Evolutionary conservation across 257 asterid genomes (phyloP), one percentile per base, ranked within the genome.

Genomic region (Phtheirospermum japonicum): DNA sequence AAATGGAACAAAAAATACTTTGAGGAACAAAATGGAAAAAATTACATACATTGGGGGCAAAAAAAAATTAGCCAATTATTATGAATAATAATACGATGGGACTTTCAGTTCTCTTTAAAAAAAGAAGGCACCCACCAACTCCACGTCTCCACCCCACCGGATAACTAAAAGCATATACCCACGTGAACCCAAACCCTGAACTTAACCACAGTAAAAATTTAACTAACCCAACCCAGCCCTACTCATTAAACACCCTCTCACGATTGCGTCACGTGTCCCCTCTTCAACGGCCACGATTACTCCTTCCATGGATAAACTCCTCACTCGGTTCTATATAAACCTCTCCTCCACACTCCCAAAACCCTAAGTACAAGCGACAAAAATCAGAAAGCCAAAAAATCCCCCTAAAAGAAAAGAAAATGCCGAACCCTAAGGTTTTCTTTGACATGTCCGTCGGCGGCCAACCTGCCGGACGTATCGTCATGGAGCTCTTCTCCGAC

Each of bases 391-490:
- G 34, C 7, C 6, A 5, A 28, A 1, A 6, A 36, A 14, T 26
- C 39, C 30, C n/a, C 4, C 1, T n/a, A 13, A 7, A 43, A 9
- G 16, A 36, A 17, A 51, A 10, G 8, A 26, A 33, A 9, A 77
- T 82, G 89, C 30, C 81, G 1, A 84, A 86, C 71, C 95, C 92
- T 9, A 86, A 19, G 66, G 95, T 86, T 10, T 86, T 73, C 87
- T 84, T 86, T 50, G 89, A 84, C 54, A 82, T 86, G 79, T 26
- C 89, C 26, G 67, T 82, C 63, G 95, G 89, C 66, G 92, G 89
- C 26, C 28, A 37, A 3, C 73, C 87, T 0, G 85, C 68, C 37
- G 87, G 92, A 62, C 78, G 89, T 19, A 79, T 86, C 70, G 78
- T 76, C 13, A 86, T 86, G 87, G 95, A 84, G 71, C 85, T 83